Evolutionary conservation across 106 monocot species (phyloP), one percentile per base, ranked within the genome.

Genomic region (Narthecium ossifragum): DNA sequence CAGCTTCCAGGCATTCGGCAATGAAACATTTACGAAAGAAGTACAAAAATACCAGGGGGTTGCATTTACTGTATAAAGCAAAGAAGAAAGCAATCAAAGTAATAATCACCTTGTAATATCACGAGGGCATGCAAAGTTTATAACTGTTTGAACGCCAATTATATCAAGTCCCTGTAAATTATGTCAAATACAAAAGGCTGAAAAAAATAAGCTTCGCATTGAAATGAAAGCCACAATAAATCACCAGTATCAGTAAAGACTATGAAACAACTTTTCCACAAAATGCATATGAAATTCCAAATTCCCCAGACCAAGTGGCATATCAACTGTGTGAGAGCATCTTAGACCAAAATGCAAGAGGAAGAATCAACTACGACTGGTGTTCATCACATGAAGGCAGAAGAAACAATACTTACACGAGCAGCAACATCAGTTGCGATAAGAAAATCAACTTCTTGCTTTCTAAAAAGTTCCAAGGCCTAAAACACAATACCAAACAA

Each of bases 391-490:
- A 26, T 29, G 43, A 34, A 25, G 39, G 7, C 10, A n/a, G 51
- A 67, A 47, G 31, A 51, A 60, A 17, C 25, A 49, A 14, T 34
- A 78, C 96, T 86, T 76, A 96, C 96, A 73, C 96, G 96, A 65
- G 96, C 96, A 75, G 96, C 96, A 73, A 96, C 96, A 81, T 96
- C 96, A 80, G 96, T 96, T 59, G 96, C 85, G 69, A 96, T 84
- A 24, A 96, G 71, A 68, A 90, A 96, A 67, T 96, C 96, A 13
- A 79, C 86, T 75, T 90, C 71, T 64, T 96, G 90, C 73, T 73
- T 96, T 57, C 78, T 77, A 56, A 96, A 96, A 62, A 81, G 83
- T 68, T 96, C 96, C 78, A 96, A 79, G 53, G 96, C 96, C 96
- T 96, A 51, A n/a, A 37, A 68, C n/a, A n/a, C n/a, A n/a, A n/a